Evolutionary conservation across 2,329 filamentous ascomycete genomes (phyloP), one percentile per base, ranked within the genome.

Genomic region (Talaromyces sp.): DNA sequence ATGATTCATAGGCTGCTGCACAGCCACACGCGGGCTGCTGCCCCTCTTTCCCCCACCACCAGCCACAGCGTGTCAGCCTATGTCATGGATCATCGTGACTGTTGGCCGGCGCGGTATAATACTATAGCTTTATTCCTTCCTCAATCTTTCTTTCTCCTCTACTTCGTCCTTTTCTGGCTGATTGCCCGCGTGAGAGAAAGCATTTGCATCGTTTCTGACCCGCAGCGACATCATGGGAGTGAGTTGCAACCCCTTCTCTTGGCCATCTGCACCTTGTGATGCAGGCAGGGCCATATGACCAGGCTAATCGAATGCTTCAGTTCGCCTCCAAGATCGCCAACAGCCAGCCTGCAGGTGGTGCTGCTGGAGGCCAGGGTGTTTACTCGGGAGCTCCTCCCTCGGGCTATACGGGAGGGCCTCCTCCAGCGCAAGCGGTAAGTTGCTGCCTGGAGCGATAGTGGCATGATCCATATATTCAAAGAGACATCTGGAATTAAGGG

Each of bases 351-450:
- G 28, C 49, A 65, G 69, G 55, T 19, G 59, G 63, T 57, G 67
- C 65, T 56, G 64, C 53, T 25, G 36, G 49, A 53, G 25, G 27
- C 4, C 44, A 36, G 47, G 73, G 71, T 56, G 68, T 67, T 25
- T 74, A 73, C 62, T 69, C 66, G 54, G 74, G 71, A 58, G 72
- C 67, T 58, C 72, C 75, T 63, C 73, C 74, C 7, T 62, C 72
- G 32, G 74, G 75, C 36, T 77, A 77, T 62, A 71, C 72, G 17
- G 74, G 72, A 53, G 73, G 66, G 54, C 74, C 76, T 70, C 76
- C 71, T 32, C 64, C 67, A 36, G 55, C 73, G 67, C 67, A 44
- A 76, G 77, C 78, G 73, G 84, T 85, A 76, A 81, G 84, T 83
- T 49, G 49, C 49, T 13, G 42, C 27, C 15, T 25, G 27, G 30